Conservation (phyloP, 2,329 filamentous ascomycete genomes). For the Ascochyta viciae-villosae region DNA sequence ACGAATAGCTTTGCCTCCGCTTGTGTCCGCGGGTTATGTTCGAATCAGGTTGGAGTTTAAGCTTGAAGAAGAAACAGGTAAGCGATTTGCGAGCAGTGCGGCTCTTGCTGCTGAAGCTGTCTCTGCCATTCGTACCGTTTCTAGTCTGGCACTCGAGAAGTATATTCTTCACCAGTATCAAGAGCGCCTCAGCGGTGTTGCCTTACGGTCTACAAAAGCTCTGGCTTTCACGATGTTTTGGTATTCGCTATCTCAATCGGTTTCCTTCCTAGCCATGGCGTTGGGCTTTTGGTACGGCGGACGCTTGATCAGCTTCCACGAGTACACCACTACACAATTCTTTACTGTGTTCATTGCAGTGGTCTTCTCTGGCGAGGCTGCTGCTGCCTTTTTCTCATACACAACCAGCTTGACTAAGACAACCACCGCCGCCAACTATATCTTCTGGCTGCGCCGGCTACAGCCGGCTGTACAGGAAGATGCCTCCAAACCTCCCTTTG, state of each 20-base stretch:
- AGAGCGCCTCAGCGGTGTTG: conserved; percentile 63
- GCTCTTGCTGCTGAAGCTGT: conserved; percentile 93
- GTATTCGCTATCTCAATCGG: conserved; percentile 83
- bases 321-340: conserved; percentile 80
- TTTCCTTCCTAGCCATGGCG: conserved; percentile 59
- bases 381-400: conserved; percentile 90
- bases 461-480: conserved; percentile 50
- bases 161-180: conserved; percentile 77
- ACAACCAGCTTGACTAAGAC: conserved; percentile 97
- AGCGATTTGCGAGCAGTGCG: conserved; percentile 65
- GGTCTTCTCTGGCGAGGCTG: conserved; percentile 60
- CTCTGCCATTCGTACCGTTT: conserved; percentile 91
- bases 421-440: conserved; percentile 75
- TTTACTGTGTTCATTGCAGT: conserved; percentile 81
- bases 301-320: conserved; percentile 44
- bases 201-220: conserved; percentile 65
- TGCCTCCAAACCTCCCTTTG: conserved; percentile 37
- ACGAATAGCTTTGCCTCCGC: conserved; percentile 25
- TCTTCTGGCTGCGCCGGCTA: conserved; percentile 53
- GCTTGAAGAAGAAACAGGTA: conserved; percentile 72
- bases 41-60: conserved; percentile 90
- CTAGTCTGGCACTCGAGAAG: conserved; percentile 83
- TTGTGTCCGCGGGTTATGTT: conserved; percentile 72
- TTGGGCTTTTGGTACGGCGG: conserved; percentile 51
- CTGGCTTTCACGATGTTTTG: conserved; percentile 78